Evolutionary conservation across 495 filamentous ascomycete species (phyloP).

Genomic region (Aspergillus funiculosus): DNA sequence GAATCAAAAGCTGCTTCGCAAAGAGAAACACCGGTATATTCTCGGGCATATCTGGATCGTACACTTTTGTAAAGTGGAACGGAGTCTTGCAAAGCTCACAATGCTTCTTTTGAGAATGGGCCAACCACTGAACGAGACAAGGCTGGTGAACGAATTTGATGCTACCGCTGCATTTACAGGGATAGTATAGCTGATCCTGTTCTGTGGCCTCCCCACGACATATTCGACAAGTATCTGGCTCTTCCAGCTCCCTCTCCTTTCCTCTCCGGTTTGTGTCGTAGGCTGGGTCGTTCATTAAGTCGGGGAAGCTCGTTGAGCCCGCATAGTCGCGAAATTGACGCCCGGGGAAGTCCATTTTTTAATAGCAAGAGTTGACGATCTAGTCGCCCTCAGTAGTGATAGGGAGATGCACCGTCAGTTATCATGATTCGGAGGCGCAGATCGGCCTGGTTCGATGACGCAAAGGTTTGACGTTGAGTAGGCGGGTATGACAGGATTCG

Average conservation of each 20-base stretch:
- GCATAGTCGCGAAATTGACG: constrained; percentile 15
- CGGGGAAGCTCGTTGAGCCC: constrained; percentile 35
- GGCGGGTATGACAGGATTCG: neutral
- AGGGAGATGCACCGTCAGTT: constrained; percentile 16
- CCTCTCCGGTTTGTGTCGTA: constrained; percentile 38
- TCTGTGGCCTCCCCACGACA: constrained; percentile 80
- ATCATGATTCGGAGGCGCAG: constrained; percentile 17
- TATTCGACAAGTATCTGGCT: constrained; percentile 84
- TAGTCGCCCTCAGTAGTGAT: constrained; percentile 19
- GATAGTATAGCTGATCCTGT: constrained; percentile 91
- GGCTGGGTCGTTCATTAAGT: constrained; percentile 63
- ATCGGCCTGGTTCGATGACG: constrained; percentile 1
- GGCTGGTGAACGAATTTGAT: constrained; percentile 98
- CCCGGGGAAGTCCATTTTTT: constrained; percentile 28
- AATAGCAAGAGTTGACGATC: constrained; percentile 14
- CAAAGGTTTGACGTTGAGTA: neutral
- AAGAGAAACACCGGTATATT: constrained; percentile 75
- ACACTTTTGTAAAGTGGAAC: constrained; percentile 96
- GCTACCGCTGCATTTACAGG: constrained; percentile 96
- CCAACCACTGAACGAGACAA: constrained; percentile 96
- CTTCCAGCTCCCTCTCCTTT: constrained; percentile 39
- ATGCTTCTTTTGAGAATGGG: constrained; percentile 97
- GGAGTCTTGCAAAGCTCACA: constrained; percentile 98
- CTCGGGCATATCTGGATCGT: constrained; percentile 86
- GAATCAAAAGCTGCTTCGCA: constrained; percentile 63